Base-by-base conservation (phyloP, 2,329 filamentous ascomycete species). In the Eutypella sp. region DNA sequence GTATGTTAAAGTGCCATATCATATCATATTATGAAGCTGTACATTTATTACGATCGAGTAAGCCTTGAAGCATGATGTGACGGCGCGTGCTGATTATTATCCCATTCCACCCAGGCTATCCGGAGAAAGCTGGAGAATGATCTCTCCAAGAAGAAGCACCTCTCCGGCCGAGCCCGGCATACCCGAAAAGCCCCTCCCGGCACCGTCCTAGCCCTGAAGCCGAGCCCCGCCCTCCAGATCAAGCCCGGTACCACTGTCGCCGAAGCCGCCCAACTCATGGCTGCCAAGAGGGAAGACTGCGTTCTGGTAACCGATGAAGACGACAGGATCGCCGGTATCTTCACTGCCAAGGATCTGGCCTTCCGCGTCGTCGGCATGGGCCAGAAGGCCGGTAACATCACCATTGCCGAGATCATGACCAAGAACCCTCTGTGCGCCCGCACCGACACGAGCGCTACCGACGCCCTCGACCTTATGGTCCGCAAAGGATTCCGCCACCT, bases 351-450 rank as follows among this genome's bases (percentile, higher is more conserved):
- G 75, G 93, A 99, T 74, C 76, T 99, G 64, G 93, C 93, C 16
- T 99, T 97, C 75, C 84, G 93, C 47, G 93, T 99, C 10, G 92
- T 99, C 22, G 93, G 92, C 46, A 82, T 84, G 46, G 93, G 93
- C 23, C 78, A 91, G 61, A 95, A 96, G 73, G 87, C 93, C 25
- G 85, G 82, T 66, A 89, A 85, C 64, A 82, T 97, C 58, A 95
- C 89, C 19, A 96, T 99, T 64, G 87, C 90, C 56, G 91, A 97
- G 64, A 99, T 99, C 68, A 99, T 99, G 93, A 99, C 93, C 65
- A 96, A 97, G 77, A 99, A 99, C 72, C 93, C 93, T 10, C 81
- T 99, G 15, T 99, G 93, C 67, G 93, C 93, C 45, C 84, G 93
- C 66, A 99, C 93, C 47, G 93, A 99, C 65, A 99, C 93, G 27